A percentile compares a stretch with the other conserved stretches of the same genome.
Conservation (phyloP, 306 rosid species). For the Trifolium fragiferum region DNA sequence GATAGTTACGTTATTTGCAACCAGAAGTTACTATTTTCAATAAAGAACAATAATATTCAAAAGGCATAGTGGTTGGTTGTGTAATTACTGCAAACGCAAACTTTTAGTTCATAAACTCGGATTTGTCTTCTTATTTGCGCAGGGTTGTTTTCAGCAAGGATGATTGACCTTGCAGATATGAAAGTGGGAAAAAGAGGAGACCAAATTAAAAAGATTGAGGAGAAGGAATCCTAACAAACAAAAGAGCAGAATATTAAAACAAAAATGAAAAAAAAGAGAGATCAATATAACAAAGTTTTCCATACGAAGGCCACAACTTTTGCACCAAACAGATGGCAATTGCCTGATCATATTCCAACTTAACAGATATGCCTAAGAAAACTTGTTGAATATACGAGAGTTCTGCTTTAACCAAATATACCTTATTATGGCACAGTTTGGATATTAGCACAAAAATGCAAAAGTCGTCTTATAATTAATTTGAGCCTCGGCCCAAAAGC, state of each 20-base stretch:
- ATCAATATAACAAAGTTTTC: neutral
- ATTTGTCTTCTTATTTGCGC: neutral
- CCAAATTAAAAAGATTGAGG: neutral
- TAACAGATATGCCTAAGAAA: conserved; percentile 5
- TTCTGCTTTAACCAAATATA: conserved; percentile 3
- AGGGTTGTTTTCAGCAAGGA: neutral
- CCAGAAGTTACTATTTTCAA: conserved; percentile 10
- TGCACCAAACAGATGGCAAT: neutral
- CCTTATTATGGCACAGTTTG: neutral
- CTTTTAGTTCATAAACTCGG: conserved; percentile 3
- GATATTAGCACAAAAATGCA: neutral
- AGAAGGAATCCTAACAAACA: conserved; percentile 14
- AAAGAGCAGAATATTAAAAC: conserved; percentile 6
- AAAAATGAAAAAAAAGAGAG: neutral
- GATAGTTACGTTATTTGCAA: neutral
- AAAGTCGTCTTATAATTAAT: neutral
- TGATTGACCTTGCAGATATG: neutral
- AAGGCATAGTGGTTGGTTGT: neutral
- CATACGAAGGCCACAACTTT: neutral
- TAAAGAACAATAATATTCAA: conserved; percentile 1
- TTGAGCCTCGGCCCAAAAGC: neutral
- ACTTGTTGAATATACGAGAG: neutral
- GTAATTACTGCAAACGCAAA: conserved; percentile 5
- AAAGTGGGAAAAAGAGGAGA: conserved; percentile 17
- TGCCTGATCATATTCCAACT: neutral